Percentiles rank a stretch among this genome's conserved stretches.
Conservation (phyloP, 1,139 yeast species). For the Magnusiomyces suaveolens region DNA sequence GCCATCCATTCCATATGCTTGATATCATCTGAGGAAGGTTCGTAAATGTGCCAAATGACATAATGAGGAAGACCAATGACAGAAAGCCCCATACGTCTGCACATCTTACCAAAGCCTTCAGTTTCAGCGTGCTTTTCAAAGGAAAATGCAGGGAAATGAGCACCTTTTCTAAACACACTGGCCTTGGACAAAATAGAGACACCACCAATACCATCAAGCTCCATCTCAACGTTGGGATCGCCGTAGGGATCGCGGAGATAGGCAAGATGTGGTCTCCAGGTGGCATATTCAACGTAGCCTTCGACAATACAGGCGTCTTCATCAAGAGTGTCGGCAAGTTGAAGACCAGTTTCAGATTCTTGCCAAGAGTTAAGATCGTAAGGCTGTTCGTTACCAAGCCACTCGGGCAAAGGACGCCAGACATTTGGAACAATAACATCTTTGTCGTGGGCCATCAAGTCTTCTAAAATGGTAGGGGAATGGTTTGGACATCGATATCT, state of each 20-base stretch:
- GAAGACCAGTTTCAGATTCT: slow-evolving; percentile 74
- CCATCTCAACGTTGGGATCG: slow-evolving; percentile 79
- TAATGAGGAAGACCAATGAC: slow-evolving; percentile 84
- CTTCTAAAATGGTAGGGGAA: slow-evolving; percentile 55
- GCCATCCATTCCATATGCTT: slow-evolving; percentile 98
- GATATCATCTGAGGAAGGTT: slow-evolving; percentile 76
- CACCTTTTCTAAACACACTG: slow-evolving; percentile 65
- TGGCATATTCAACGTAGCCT: slow-evolving; percentile 85
- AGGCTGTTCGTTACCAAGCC: slow-evolving; percentile 84
- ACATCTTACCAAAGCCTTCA: slow-evolving; percentile 83
- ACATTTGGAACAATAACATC: slow-evolving; percentile 78
- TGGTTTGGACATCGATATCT: slow-evolving; percentile 60
- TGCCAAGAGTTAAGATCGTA: slow-evolving; percentile 89
- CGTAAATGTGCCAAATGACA: slow-evolving; percentile 88
- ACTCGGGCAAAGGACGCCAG: no score
- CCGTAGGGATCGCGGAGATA: slow-evolving; percentile 80
- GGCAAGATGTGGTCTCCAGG: slow-evolving; percentile 88
- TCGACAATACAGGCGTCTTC: slow-evolving; percentile 89
- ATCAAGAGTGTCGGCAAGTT: slow-evolving; percentile 62
- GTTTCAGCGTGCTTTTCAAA: slow-evolving; percentile 90
- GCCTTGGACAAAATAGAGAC: slow-evolving; percentile 79
- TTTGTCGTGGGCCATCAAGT: slow-evolving; percentile 53
- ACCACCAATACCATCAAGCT: slow-evolving; percentile 85
- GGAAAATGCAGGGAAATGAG: slow-evolving; percentile 84
- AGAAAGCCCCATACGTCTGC: slow-evolving; percentile 68